Evolutionary conservation across 257 asterid species (phyloP).

Genomic region (Ajuga chamaepitys): DNA sequence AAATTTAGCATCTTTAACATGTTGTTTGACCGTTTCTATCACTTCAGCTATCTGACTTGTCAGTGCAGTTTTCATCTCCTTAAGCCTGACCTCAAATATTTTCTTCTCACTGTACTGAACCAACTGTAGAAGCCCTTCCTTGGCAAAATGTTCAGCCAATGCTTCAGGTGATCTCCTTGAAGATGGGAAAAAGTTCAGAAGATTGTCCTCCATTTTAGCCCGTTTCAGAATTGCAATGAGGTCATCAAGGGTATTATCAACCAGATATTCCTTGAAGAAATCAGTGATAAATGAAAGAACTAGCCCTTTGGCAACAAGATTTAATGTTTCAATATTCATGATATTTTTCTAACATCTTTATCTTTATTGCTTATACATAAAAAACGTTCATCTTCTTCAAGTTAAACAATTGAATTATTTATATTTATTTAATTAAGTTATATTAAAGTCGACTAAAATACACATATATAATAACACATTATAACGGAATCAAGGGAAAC

Average conservation of each 20-base stretch:
- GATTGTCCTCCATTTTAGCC: constrained; percentile 91
- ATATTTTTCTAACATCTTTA: no score
- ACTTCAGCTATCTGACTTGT: constrained; percentile 88
- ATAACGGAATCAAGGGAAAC: no score
- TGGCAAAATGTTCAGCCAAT: constrained; percentile 80
- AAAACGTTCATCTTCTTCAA: no score
- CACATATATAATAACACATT: no score
- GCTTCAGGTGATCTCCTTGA: constrained; percentile 88
- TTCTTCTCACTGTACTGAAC: constrained; percentile 85
- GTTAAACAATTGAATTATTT: no score
- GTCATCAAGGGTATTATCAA: constrained; percentile 95
- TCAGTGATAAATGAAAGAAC: no score
- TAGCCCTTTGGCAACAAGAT: no score
- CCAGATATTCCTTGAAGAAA: no score
- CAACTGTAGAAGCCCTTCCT: constrained; percentile 64
- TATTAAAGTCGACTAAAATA: no score
- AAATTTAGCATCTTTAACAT: constrained; percentile 80
- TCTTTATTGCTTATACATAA: no score
- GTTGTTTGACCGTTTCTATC: constrained; percentile 90
- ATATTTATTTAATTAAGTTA: no score
- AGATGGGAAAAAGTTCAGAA: constrained; percentile 85
- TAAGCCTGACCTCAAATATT: constrained; percentile 70
- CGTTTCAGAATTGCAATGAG: constrained; percentile 81
- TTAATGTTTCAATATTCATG: no score
- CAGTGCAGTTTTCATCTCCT: constrained; percentile 83